Conservation (phyloP, 345 rosid genomes). For the Euclidium syriacum region DNA sequence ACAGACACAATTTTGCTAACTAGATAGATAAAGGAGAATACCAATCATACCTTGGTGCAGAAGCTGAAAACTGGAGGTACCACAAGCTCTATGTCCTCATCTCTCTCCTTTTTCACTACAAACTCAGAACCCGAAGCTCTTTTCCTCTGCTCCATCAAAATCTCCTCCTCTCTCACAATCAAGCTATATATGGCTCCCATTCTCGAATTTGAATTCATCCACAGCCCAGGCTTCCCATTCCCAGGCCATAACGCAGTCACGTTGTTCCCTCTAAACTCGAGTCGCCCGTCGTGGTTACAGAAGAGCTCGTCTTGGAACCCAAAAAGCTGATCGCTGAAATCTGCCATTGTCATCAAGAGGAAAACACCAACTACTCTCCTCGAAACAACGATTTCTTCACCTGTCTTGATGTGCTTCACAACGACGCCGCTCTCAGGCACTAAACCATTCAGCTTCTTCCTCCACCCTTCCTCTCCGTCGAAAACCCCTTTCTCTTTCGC, state of each 20-base stretch:
- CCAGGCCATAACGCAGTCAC: slow-evolving; percentile 79
- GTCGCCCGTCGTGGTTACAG: slow-evolving; percentile 53
- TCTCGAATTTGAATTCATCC: slow-evolving; percentile 70
- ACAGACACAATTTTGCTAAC: not conserved
- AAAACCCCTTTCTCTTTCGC: slow-evolving; percentile 62
- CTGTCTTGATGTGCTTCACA: slow-evolving; percentile 74
- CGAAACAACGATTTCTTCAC: slow-evolving; percentile 57
- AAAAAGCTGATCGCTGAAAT: slow-evolving; percentile 84
- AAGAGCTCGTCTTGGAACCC: slow-evolving; percentile 70
- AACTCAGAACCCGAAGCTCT: slow-evolving; percentile 35
- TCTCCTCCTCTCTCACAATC: slow-evolving; percentile 76
- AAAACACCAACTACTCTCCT: slow-evolving; percentile 70
- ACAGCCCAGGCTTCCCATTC: slow-evolving; percentile 77
- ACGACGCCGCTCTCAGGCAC: slow-evolving; percentile 54
- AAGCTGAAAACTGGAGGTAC: slow-evolving; percentile 64
- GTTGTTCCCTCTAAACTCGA: slow-evolving; percentile 63
- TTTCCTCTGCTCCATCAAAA: slow-evolving; percentile 48
- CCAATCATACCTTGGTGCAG: slow-evolving; percentile 39
- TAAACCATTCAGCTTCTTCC: slow-evolving; percentile 59
- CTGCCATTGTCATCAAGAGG: slow-evolving; percentile 81
- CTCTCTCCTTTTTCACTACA: slow-evolving; percentile 38
- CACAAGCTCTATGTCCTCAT: slow-evolving; percentile 71
- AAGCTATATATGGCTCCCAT: slow-evolving; percentile 76
- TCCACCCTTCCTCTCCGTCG: slow-evolving; percentile 61
- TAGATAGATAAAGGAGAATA: not conserved